Conservation (phyloP, 257 asterid genomes). For the Rhazya stricta region DNA sequence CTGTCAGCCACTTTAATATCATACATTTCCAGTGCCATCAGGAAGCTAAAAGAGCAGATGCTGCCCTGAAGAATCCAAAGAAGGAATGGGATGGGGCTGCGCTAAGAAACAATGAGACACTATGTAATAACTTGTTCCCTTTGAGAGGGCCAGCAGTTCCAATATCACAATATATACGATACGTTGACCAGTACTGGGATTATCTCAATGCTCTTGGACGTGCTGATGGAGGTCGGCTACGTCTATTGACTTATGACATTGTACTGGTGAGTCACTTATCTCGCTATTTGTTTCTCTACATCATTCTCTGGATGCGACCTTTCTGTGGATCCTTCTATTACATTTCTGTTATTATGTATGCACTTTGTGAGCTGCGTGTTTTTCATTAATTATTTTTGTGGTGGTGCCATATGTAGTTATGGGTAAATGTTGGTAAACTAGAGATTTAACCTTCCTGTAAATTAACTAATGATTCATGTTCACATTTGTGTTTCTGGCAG, state of each 20-base stretch:
- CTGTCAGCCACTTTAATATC: constrained; percentile 97
- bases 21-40: constrained; percentile 99
- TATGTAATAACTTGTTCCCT: constrained; percentile 90
- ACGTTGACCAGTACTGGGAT: constrained; percentile 98
- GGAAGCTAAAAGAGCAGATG: constrained; percentile 98
- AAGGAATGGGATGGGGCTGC: constrained; percentile 99
- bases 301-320: not conserved
- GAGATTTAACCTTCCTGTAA: not conserved
- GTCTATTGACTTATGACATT: constrained; percentile 82
- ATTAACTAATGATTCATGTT: not conserved
- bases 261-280: constrained; percentile 63
- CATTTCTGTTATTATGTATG: not conserved
- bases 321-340: not conserved
- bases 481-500: constrained; percentile 37
- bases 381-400: not conserved
- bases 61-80: constrained; percentile 79
- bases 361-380: not conserved
- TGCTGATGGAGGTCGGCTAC: constrained; percentile 93
- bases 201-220: constrained; percentile 90
- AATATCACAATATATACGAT: constrained; percentile 69
- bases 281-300: constrained; percentile 5
- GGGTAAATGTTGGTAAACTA: not conserved
- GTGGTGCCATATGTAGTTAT: not conserved
- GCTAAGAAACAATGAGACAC: constrained; percentile 88
- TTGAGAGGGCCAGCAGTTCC: constrained; percentile 86